These are phyloP conservation scores for Ustilago lituana DNA, from an alignment of 1,284 basidiomycete species.

Conservation along the genomic window DNA sequence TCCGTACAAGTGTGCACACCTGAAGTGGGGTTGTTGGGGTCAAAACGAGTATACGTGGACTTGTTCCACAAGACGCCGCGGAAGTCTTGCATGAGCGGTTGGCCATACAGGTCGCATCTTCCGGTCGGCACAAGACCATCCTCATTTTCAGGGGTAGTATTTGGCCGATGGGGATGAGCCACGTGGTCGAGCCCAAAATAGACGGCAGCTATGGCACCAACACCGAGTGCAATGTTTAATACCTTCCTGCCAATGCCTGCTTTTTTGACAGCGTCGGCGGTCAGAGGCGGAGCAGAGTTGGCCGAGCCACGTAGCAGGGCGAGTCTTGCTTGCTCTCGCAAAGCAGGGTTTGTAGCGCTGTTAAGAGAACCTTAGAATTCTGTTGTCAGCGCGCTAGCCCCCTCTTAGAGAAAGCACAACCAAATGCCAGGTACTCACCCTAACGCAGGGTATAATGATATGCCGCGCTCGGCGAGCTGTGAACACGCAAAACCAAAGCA, in stretches of 20 bases:
- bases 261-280: neutral
- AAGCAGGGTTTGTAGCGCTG: constrained; percentile 15
- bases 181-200: constrained; percentile 8
- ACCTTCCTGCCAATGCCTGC: neutral
- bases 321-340: constrained; percentile 10
- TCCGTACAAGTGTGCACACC: constrained; percentile 9
- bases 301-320: constrained; percentile 1
- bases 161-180: constrained; percentile 21
- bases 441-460: constrained; percentile 1
- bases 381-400: too few species aligned
- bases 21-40: constrained; percentile 14
- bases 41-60: constrained; percentile 25
- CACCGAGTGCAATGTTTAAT: constrained; percentile 5
- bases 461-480: constrained; percentile 30
- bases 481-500: constrained; percentile 8
- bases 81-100: constrained; percentile 25
- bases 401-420: neutral
- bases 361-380: neutral
- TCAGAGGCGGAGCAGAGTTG: neutral
- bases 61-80: constrained; percentile 29
- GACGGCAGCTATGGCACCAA: constrained; percentile 5
- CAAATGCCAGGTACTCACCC: constrained; percentile 11
- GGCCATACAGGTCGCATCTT: constrained; percentile 16
- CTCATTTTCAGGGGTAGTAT: constrained; percentile 27
- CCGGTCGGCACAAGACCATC: constrained; percentile 17